A percentile compares a stretch with the other conserved stretches of the same genome.
Conservation (phyloP, 352 stramenopile genomes). For the Phytopythium chamaehyphon region DNA sequence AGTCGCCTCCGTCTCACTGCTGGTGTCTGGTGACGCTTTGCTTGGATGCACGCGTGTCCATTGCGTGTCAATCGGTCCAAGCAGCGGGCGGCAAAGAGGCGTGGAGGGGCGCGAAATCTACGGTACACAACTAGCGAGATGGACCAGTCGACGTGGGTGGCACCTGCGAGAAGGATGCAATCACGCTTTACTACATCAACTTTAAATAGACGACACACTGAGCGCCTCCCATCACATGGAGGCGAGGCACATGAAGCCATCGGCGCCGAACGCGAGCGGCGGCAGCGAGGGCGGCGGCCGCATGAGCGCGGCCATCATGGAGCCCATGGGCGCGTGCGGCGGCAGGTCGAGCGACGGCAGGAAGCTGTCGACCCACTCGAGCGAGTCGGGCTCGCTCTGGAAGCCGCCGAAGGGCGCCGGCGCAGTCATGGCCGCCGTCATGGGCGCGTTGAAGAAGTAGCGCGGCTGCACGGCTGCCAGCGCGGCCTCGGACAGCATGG, state of each 20-base stretch:
- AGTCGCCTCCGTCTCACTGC: too few relatives aligned
- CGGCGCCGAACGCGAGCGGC: slow-evolving; percentile 5
- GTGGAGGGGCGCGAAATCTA: too few relatives aligned
- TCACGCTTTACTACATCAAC: background rate
- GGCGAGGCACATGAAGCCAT: slow-evolving; percentile 24
- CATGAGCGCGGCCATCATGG: slow-evolving; percentile 17
- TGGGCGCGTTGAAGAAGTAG: slow-evolving; percentile 2
- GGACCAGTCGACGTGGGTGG: too few relatives aligned
- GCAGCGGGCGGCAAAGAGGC: too few relatives aligned
- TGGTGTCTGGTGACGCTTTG: too few relatives aligned
- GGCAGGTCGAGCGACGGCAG: slow-evolving; percentile 37
- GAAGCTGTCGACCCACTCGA: slow-evolving; percentile 66
- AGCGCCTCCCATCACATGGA: slow-evolving; percentile 19
- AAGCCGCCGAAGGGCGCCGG: slow-evolving; percentile 1
- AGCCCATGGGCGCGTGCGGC: slow-evolving; percentile 15
- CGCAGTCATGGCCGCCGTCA: background rate
- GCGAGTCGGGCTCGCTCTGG: slow-evolving; percentile 38
- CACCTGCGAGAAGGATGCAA: too few relatives aligned
- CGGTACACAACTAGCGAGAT: too few relatives aligned
- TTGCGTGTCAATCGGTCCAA: too few relatives aligned
- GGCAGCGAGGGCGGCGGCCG: slow-evolving; percentile 13
- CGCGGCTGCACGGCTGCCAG: background rate
- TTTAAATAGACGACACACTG: slow-evolving; percentile 1
- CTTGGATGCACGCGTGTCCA: too few relatives aligned
- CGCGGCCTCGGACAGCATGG: slow-evolving; percentile 32